phyloP scores from a whole-genome alignment of 2,329 filamentous ascomycete genomes.

The Phoma sp. region DNA sequence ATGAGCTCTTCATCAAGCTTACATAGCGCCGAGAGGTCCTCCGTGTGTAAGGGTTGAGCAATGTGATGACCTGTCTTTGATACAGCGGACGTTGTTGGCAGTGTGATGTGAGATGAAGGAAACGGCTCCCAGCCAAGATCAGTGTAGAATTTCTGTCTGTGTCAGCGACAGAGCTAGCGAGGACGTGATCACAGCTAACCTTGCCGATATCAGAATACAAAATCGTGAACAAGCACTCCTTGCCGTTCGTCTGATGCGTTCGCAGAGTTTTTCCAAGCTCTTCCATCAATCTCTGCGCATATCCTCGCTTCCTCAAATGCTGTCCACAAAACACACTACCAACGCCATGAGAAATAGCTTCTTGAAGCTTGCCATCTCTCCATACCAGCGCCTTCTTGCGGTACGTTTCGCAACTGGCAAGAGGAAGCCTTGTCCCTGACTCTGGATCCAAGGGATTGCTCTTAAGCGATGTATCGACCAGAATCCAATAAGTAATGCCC shows the following conservation, averaged over 20 bases:
- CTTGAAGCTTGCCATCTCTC: constrained; percentile 55
- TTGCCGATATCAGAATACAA: constrained; percentile 84
- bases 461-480: constrained; percentile 56
- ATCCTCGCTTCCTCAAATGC: constrained; percentile 71
- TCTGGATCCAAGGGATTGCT: constrained; percentile 45
- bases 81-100: constrained; percentile 17
- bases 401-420: constrained; percentile 65
- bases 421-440: constrained; percentile 50
- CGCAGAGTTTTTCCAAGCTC: constrained; percentile 65
- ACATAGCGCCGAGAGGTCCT: constrained; percentile 68
- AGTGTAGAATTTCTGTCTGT: constrained; percentile 80
- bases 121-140: constrained; percentile 77
- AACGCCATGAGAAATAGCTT: constrained; percentile 73
- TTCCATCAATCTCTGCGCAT: constrained; percentile 79
- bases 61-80: constrained; percentile 21
- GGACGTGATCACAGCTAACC: constrained; percentile 31
- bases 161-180: constrained; percentile 68
- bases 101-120: constrained; percentile 69
- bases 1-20: constrained; percentile 69
- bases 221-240: constrained; percentile 69
- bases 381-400: constrained; percentile 56
- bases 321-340: constrained; percentile 79
- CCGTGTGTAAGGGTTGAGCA: constrained; percentile 59
- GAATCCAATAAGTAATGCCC: constrained; percentile 64
- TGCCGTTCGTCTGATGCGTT: constrained; percentile 56